phyloP scores from a whole-genome alignment of 805 yeast species.

The Lachancea nothofagi region DNA sequence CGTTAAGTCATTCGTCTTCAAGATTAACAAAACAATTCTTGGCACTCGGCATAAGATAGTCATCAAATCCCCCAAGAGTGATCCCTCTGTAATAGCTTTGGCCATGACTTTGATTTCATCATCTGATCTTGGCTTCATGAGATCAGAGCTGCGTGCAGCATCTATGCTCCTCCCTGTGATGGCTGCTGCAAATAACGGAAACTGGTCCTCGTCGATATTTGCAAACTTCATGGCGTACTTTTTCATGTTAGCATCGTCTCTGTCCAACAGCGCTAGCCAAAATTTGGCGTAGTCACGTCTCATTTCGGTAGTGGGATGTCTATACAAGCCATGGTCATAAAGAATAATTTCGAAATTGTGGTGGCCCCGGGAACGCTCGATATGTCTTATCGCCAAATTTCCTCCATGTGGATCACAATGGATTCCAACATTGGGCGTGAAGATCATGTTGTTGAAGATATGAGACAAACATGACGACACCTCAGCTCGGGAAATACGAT shows the following conservation, averaged over 20 bases:
- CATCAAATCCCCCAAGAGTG: conserved; percentile 72
- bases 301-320: conserved; percentile 72
- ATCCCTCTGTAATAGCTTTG: conserved; percentile 51
- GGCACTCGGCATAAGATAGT: conserved; percentile 74
- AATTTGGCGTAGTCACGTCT: conserved; percentile 81
- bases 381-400: conserved; percentile 72
- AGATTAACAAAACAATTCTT: conserved; percentile 71
- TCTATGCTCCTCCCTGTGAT: conserved; percentile 90
- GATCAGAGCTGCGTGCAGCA: conserved; percentile 62
- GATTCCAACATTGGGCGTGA: conserved; percentile 82
- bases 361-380: conserved; percentile 23
- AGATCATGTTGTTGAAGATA: conserved; percentile 90
- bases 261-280: conserved; percentile 84
- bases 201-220: conserved; percentile 67
- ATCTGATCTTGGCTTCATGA: conserved; percentile 47
- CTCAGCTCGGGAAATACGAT: conserved; percentile 66
- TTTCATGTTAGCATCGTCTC: conserved; percentile 60
- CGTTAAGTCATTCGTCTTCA: conserved; percentile 92
- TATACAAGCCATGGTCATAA: conserved; percentile 92
- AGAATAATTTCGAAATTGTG: conserved; percentile 87
- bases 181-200: conserved; percentile 84
- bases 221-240: conserved; percentile 75
- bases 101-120: conserved; percentile 69
- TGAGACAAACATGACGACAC: conserved; percentile 85
- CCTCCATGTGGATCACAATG: conserved; percentile 99